These are phyloP conservation scores for Bolboschoenus planiculmis DNA, from an alignment of 176 grass and related monocot species.

Conservation along the genomic window DNA sequence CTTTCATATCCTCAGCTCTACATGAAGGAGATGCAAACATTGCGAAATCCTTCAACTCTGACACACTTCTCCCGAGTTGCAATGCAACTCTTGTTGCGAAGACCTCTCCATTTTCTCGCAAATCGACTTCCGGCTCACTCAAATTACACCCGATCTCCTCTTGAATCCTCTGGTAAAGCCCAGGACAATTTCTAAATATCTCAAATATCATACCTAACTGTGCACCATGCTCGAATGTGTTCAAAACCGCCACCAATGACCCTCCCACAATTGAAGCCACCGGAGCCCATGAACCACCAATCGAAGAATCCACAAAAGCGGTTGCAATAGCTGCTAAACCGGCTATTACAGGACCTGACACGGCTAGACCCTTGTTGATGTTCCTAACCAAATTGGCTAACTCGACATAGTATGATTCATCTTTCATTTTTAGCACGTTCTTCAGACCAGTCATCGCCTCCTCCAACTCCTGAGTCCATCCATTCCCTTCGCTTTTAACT, in stretches of 20 bases:
- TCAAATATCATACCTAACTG: conserved; percentile 37
- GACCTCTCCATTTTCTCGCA: conserved; percentile 31
- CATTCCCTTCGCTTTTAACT: neutral
- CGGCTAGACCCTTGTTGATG: conserved; percentile 19
- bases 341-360: conserved; percentile 15
- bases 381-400: neutral
- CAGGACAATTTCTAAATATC: conserved; percentile 33
- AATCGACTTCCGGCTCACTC: neutral
- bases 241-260: conserved; percentile 3
- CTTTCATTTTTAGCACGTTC: conserved; percentile 25
- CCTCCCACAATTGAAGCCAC: conserved; percentile 14
- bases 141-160: conserved; percentile 27
- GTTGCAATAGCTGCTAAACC: conserved; percentile 16
- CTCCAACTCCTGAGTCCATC: conserved; percentile 31
- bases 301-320: neutral
- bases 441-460: conserved; percentile 24
- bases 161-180: conserved; percentile 18
- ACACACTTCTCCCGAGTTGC: conserved; percentile 15
- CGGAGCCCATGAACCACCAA: neutral
- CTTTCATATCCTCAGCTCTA: conserved; percentile 17
- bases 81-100: conserved; percentile 25
- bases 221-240: conserved; percentile 31
- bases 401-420: conserved; percentile 10
- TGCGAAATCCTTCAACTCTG: conserved; percentile 11
- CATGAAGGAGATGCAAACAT: conserved; percentile 9